These are phyloP conservation scores for Ambrosiella cleistominuta DNA, from an alignment of 2,329 filamentous ascomycete genomes.

Conservation along the genomic window DNA sequence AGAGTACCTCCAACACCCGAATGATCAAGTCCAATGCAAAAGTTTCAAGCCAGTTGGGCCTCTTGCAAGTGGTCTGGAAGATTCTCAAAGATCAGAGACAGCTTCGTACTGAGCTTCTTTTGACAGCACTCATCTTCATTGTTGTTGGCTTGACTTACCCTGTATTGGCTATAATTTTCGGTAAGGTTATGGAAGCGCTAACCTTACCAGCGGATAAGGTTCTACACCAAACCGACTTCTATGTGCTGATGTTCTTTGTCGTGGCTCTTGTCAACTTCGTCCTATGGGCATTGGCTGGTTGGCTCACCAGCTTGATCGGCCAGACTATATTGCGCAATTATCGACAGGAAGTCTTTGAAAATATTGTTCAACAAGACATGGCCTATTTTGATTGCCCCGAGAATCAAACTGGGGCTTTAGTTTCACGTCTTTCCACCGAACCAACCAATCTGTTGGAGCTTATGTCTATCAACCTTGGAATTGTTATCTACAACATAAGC, in stretches of 20 bases:
- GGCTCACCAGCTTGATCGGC: conserved; percentile 21
- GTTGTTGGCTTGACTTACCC: conserved; percentile 22
- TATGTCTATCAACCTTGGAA: conserved; percentile 29
- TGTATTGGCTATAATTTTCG: conserved; percentile 26
- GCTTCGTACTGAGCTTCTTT: neutral
- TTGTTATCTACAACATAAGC: conserved; percentile 29
- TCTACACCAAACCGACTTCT: conserved; percentile 29
- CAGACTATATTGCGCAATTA: conserved; percentile 22
- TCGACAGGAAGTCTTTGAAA: conserved; percentile 28
- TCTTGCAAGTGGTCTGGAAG: conserved; percentile 1
- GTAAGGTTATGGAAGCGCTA: conserved; percentile 24
- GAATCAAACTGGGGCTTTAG: conserved; percentile 24
- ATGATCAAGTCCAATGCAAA: neutral
- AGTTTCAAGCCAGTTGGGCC: neutral
- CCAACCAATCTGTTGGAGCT: conserved; percentile 33
- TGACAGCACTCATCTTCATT: conserved; percentile 1
- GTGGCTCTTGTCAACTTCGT: conserved; percentile 30
- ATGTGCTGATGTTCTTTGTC: conserved; percentile 38
- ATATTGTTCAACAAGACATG: conserved; percentile 38
- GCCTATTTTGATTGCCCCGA: conserved; percentile 25
- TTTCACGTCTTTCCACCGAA: conserved; percentile 22
- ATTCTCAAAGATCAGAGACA: conserved; percentile 4
- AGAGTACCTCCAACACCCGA: neutral
- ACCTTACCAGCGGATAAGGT: conserved; percentile 17
- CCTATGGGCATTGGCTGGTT: conserved; percentile 25